A percentile compares a stretch with the other conserved stretches of the same genome.
Conservation (phyloP, 73 alveolate genomes). For the Blepharisma japonicum region DNA sequence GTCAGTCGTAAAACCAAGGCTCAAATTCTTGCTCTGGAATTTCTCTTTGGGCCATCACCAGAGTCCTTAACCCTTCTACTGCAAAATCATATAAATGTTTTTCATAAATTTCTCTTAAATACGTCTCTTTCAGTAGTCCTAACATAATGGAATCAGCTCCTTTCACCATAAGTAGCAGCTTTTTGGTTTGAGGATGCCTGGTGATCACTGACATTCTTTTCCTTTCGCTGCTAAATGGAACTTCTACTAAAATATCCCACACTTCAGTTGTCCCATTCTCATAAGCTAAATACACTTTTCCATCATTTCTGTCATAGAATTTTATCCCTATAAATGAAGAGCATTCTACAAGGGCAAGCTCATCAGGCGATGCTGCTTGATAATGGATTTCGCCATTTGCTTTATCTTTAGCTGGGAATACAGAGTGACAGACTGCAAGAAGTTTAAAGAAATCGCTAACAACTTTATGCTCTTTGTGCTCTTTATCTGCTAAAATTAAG, state of each 20-base stretch:
- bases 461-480: conserved; percentile 11
- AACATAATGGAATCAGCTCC: conserved; percentile 79
- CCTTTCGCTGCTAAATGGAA: conserved; percentile 69
- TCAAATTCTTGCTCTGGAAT: conserved; percentile 34
- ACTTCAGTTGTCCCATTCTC: conserved; percentile 32
- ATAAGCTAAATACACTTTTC: conserved; percentile 38
- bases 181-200: conserved; percentile 64
- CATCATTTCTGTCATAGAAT: conserved; percentile 49
- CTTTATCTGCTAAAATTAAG: conserved; percentile 27
- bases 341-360: conserved; percentile 89
- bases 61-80: conserved; percentile 87
- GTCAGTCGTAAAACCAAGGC: not conserved
- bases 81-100: conserved; percentile 70
- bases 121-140: conserved; percentile 13
- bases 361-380: conserved; percentile 90
- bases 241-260: conserved; percentile 56
- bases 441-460: conserved; percentile 52
- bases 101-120: conserved; percentile 9
- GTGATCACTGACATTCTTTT: conserved; percentile 71
- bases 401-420: conserved; percentile 52
- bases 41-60: conserved; percentile 79
- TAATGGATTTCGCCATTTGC: conserved; percentile 40
- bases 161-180: conserved; percentile 48
- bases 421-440: conserved; percentile 85
- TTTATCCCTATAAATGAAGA: conserved; percentile 82